Conservation (phyloP, 1,139 yeast species). For the Taiozyma onychis region DNA sequence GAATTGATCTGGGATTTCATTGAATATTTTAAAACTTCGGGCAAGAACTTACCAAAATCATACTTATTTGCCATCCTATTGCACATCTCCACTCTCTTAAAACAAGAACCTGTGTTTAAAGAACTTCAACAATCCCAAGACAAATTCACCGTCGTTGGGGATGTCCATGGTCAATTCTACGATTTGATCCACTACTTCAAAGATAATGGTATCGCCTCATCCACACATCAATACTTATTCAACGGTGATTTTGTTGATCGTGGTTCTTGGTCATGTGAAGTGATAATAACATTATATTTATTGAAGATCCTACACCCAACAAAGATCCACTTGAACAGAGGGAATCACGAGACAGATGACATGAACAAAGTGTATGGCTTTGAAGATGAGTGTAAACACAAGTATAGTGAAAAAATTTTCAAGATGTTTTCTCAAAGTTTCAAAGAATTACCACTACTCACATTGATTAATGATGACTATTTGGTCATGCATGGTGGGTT, state of each 20-base stretch:
- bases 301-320: constrained; percentile 77
- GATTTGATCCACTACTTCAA: constrained; percentile 79
- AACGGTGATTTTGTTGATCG: constrained; percentile 98
- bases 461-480: constrained; percentile 70
- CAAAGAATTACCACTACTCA: constrained; percentile 80
- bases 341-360: constrained; percentile 94
- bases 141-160: constrained; percentile 84
- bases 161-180: constrained; percentile 95
- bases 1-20: constrained; percentile 64
- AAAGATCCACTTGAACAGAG: constrained; percentile 74
- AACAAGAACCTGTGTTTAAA: constrained; percentile 65
- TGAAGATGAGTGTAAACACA: constrained; percentile 90
- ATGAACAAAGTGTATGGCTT: constrained; percentile 98
- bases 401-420: constrained; percentile 80
- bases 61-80: constrained; percentile 82
- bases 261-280: constrained; percentile 98
- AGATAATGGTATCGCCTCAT: constrained; percentile 61
- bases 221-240: constrained; percentile 74
- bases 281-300: constrained; percentile 75
- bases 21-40: constrained; percentile 54
- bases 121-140: constrained; percentile 48
- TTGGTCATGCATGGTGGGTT: constrained; percentile 95
- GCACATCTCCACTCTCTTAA: constrained; percentile 62
- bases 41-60: constrained; percentile 69
- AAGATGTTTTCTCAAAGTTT: constrained; percentile 84